Evolutionary conservation across 1,139 yeast genomes (phyloP).

Genomic region (Yamadazyma dendronema): DNA sequence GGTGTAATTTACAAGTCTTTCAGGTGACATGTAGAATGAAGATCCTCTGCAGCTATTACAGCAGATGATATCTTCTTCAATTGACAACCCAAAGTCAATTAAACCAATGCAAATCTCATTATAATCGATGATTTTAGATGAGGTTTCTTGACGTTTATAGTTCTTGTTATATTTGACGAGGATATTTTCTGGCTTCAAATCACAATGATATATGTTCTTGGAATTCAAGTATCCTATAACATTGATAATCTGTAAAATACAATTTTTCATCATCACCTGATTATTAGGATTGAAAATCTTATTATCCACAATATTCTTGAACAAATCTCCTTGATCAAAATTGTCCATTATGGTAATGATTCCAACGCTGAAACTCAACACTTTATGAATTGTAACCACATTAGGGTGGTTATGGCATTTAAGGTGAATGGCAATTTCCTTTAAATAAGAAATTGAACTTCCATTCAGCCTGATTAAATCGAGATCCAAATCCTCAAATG

Average conservation of each 20-base stretch:
- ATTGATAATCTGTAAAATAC: conserved; percentile 72
- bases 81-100: conserved; percentile 87
- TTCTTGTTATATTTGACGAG: conserved; percentile 45
- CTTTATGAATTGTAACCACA: conserved; percentile 71
- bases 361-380: conserved; percentile 58
- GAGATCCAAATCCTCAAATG: conserved; percentile 33
- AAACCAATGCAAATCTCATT: conserved; percentile 58
- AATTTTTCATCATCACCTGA: conserved; percentile 56
- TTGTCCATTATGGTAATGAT: conserved; percentile 70
- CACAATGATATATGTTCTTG: conserved; percentile 77
- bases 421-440: conserved; percentile 73
- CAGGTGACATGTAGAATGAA: conserved; percentile 92
- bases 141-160: conserved; percentile 20
- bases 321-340: conserved; percentile 79
- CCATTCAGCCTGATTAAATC: conserved; percentile 44
- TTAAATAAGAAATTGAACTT: conserved; percentile 45
- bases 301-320: conserved; percentile 53
- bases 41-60: conserved; percentile 85
- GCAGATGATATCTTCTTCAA: conserved; percentile 54
- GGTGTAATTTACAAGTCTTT: conserved; percentile 56
- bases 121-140: conserved; percentile 36
- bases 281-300: conserved; percentile 19
- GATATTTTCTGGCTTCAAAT: conserved; percentile 87
- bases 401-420: conserved; percentile 77
- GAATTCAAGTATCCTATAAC: conserved; percentile 71